These are phyloP conservation scores for Sporothrix brasiliensis DNA, from an alignment of 2,329 filamentous ascomycete species.

Conservation along the genomic window DNA sequence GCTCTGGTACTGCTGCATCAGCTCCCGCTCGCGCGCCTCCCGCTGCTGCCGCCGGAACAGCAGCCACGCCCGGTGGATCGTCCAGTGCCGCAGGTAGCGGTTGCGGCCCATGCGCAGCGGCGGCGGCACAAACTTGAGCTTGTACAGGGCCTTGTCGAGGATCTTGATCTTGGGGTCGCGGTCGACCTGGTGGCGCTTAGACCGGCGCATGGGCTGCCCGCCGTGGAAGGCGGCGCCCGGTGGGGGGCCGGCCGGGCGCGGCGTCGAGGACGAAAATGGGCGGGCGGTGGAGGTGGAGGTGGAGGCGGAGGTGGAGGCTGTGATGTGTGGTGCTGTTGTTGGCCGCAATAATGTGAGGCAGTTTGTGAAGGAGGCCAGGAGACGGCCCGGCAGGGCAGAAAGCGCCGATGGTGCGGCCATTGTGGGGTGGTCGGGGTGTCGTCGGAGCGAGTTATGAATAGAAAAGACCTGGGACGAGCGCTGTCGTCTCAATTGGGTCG, in stretches of 20 bases:
- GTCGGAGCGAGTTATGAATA: not conserved
- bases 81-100: conserved; percentile 93
- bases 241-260: not conserved
- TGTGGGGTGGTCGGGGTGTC: not conserved
- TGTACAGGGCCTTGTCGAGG: conserved; percentile 43
- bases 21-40: conserved; percentile 65
- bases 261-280: conserved; percentile 22
- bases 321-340: not conserved
- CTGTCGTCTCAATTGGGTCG: not conserved
- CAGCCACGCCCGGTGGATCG: conserved; percentile 94
- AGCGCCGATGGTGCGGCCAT: conserved; percentile 10
- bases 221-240: not conserved
- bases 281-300: not conserved
- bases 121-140: conserved; percentile 48
- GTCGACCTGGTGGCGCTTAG: conserved; percentile 34
- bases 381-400: conserved; percentile 26
- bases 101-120: conserved; percentile 88
- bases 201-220: not conserved
- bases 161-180: conserved; percentile 43
- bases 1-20: conserved; percentile 76
- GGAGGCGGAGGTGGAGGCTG: not conserved
- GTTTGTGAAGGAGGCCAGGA: conserved; percentile 26
- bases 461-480: not conserved
- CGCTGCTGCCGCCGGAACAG: conserved; percentile 73
- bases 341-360: conserved; percentile 9